A percentile compares a stretch with the other conserved stretches of the same genome.
Evolutionary conservation across 2,329 filamentous ascomycete species (phyloP).

Genomic region (Metarhizium robertsii): DNA sequence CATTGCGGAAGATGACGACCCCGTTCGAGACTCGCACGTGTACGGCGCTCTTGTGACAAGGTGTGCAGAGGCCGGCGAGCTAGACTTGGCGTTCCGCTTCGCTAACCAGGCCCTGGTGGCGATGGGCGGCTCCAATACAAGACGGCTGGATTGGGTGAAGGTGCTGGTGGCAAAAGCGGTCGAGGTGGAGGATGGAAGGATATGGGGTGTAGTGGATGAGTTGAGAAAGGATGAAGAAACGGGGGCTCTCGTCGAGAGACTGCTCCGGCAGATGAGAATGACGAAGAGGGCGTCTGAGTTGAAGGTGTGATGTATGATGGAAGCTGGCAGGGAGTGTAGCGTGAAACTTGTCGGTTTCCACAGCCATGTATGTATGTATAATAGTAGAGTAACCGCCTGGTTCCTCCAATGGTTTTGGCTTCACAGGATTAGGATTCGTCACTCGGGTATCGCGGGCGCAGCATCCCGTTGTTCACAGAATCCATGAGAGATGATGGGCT

Average conservation of each 20-base stretch:
- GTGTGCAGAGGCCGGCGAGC: constrained; percentile 19
- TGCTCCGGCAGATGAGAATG: constrained; percentile 17
- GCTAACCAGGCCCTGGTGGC: constrained; percentile 10
- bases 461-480: too few species aligned
- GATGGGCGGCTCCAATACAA: constrained; percentile 1
- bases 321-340: too few species aligned
- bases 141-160: constrained; percentile 16
- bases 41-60: constrained; percentile 19
- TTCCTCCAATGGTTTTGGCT: too few species aligned
- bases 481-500: too few species aligned
- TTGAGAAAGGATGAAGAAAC: constrained; percentile 13
- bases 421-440: too few species aligned
- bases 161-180: constrained; percentile 18
- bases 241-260: constrained; percentile 12
- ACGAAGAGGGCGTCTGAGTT: constrained; percentile 9
- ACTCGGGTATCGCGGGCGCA: too few species aligned
- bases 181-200: constrained; percentile 19
- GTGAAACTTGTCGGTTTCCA: too few species aligned
- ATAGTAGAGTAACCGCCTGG: too few species aligned
- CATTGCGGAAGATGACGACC: constrained; percentile 9
- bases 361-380: too few species aligned
- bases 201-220: constrained; percentile 24
- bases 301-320: background rate
- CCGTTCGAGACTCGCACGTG: constrained; percentile 8
- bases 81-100: constrained; percentile 26